phyloP scores from a whole-genome alignment of 2,329 filamentous ascomycete species.

The Nemania sp. region DNA sequence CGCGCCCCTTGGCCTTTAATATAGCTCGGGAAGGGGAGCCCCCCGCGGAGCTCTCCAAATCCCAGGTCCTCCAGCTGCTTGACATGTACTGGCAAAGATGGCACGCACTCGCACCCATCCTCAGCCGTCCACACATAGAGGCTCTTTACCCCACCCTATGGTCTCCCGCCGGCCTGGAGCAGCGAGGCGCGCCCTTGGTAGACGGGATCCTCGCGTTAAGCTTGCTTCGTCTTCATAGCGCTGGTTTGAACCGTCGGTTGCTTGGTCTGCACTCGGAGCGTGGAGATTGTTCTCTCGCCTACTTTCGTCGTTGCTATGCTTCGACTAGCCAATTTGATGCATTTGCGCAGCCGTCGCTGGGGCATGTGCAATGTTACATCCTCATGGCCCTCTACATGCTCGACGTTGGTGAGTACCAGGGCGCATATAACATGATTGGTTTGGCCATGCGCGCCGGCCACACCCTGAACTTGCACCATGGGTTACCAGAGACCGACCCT shows the following conservation, averaged over 20 bases:
- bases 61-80: constrained; percentile 25
- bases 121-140: constrained; percentile 25
- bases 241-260: constrained; percentile 34
- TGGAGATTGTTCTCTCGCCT: constrained; percentile 31
- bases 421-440: constrained; percentile 38
- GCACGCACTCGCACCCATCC: constrained; percentile 30
- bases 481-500: constrained; percentile 23
- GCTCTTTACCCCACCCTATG: constrained; percentile 28
- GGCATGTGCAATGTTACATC: constrained; percentile 33
- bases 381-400: constrained; percentile 37
- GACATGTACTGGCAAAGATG: constrained; percentile 34
- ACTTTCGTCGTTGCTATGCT: constrained; percentile 33
- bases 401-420: constrained; percentile 33
- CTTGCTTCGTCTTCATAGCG: constrained; percentile 31
- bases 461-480: constrained; percentile 31
- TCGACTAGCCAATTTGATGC: constrained; percentile 31
- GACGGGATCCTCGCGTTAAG: constrained; percentile 29
- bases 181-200: constrained; percentile 16
- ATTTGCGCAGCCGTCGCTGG: constrained; percentile 32
- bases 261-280: constrained; percentile 29
- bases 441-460: constrained; percentile 33
- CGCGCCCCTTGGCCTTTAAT: constrained; percentile 24
- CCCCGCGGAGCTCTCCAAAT: constrained; percentile 26
- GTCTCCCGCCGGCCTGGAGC: constrained; percentile 20
- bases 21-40: background rate